Conservation (phyloP, 805 yeast genomes). For the Spencermartinsiella europaea region DNA sequence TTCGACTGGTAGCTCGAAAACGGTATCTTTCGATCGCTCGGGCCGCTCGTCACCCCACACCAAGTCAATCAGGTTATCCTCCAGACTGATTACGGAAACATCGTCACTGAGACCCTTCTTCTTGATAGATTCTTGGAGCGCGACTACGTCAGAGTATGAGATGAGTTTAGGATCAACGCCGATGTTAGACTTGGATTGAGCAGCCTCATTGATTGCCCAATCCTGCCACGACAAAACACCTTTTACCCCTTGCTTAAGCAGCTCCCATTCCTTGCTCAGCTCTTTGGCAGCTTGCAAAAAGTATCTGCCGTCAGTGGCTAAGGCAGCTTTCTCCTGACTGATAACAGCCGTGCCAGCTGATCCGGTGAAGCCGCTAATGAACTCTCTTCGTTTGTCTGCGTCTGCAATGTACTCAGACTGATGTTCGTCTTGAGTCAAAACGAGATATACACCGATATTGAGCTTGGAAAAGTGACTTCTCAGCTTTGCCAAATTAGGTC, state of each 20-base stretch:
- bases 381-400: slow-evolving; percentile 78
- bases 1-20: slow-evolving; percentile 46
- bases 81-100: slow-evolving; percentile 42
- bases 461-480: slow-evolving; percentile 59
- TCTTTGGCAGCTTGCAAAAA: slow-evolving; percentile 86
- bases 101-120: slow-evolving; percentile 23
- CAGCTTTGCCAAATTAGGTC: slow-evolving; percentile 48
- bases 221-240: slow-evolving; percentile 74
- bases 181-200: slow-evolving; percentile 45
- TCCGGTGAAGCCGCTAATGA: slow-evolving; percentile 82
- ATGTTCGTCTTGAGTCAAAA: slow-evolving; percentile 91
- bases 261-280: slow-evolving; percentile 70
- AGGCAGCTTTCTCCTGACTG: slow-evolving; percentile 61
- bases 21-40: slow-evolving; percentile 43
- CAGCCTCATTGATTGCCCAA: slow-evolving; percentile 60
- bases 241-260: slow-evolving; percentile 74
- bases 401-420: slow-evolving; percentile 83
- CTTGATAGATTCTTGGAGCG: slow-evolving; percentile 24
- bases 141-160: slow-evolving; percentile 38
- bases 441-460: slow-evolving; percentile 65
- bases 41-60: slow-evolving; percentile 77
- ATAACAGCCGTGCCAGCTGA: slow-evolving; percentile 91
- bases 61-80: slow-evolving; percentile 63
- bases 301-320: slow-evolving; percentile 93
- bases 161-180: slow-evolving; percentile 83